phyloP scores from a whole-genome alignment of 768 basidiomycete genomes.

The Suillus bovinus region DNA sequence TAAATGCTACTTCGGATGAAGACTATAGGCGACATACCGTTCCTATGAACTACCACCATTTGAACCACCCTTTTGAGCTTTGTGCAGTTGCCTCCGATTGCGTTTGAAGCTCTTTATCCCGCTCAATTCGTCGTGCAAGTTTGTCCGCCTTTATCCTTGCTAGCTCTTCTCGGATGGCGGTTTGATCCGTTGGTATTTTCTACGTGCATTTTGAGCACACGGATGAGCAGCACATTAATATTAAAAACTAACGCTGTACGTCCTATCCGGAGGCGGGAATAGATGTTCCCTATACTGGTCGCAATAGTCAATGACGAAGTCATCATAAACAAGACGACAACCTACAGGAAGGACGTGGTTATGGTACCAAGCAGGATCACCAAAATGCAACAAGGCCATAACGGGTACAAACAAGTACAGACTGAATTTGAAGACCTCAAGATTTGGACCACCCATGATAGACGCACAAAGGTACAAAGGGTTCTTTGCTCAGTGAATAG shows the following conservation, averaged over 20 bases:
- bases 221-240: neutral
- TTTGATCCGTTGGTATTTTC: constrained; percentile 67
- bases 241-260: constrained; percentile 42
- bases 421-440: constrained; percentile 90
- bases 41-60: constrained; percentile 23
- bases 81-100: constrained; percentile 15
- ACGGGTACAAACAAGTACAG: constrained; percentile 87
- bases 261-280: constrained; percentile 63
- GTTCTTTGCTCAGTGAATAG: neutral
- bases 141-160: constrained; percentile 70
- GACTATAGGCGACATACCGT: neutral
- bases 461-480: neutral
- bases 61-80: constrained; percentile 29
- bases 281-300: constrained; percentile 69
- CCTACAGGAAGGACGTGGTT: constrained; percentile 74
- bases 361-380: constrained; percentile 86
- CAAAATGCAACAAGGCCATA: constrained; percentile 77
- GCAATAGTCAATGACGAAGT: neutral
- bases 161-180: constrained; percentile 64
- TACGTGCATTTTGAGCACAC: constrained; percentile 26
- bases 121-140: constrained; percentile 43
- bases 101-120: constrained; percentile 40
- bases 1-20: neutral
- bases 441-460: constrained; percentile 72
- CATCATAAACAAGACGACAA: constrained; percentile 2